Base-by-base conservation (phyloP, 2,329 filamentous ascomycete genomes). In the Myotisia sp. region DNA sequence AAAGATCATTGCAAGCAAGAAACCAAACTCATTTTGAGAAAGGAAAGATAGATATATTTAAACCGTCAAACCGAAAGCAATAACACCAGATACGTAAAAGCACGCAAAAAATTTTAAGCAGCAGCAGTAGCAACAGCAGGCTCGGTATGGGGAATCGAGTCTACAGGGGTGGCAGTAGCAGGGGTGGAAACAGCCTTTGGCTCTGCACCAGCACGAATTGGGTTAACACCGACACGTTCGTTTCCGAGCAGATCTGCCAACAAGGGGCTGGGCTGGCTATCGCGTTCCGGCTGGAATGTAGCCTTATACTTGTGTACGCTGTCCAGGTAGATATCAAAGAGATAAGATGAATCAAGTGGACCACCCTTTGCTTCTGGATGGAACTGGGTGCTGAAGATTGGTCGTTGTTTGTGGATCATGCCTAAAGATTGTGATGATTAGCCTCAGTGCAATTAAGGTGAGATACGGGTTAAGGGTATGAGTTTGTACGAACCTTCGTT, bases 341-440 rank as follows among this genome's bases (percentile, higher is more conserved):
- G 71, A 63, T 92, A 95, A 2, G 83, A 77, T 44, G 83, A 92
- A 67, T 98, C 90, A 63, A 93, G 80, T 36, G 90, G 90, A 36
- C 90, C 90, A 41, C 90, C 90, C 70, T 93, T 93, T 47, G 90
- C 90, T 64, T 98, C 90, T 10, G 90, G 90, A 56, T 98, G 90
- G 76, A 98, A 98, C 62, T 98, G 90, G 16, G 86, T 93, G 44
- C 82, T 87, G 71, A 98, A 95, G 57, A 98, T 98, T 42, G 90
- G 90, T 22, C 87, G 82, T 38, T 81, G 80, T 63, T 80, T 85
- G 71, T 98, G 90, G 56, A 94, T 85, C 75, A 98, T 84, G 40
- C 81, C 67, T 52, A 39, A 47, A 48, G 40, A 32, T 27, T 17
- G n/a, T n/a, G 4, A 32, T 9, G 16, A 28, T 21, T 39, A 27